Evolutionary conservation across 768 basidiomycete species (phyloP), one percentile per base, ranked within the genome.

Genomic region (Podaxis sp.): DNA sequence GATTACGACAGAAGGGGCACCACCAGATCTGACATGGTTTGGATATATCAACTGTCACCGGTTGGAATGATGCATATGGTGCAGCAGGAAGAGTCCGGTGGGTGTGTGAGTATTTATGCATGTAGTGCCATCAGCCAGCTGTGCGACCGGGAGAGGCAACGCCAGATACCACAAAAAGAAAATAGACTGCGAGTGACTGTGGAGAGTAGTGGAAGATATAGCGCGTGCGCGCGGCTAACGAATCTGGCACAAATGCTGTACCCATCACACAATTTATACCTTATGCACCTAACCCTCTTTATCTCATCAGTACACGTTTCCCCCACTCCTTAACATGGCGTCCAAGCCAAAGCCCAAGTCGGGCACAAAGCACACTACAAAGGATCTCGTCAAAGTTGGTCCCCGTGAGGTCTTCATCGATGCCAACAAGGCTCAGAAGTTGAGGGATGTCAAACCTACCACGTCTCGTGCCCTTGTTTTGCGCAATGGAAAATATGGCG

Each of bases 401-500:
- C 66, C 64, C 24, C 65, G 65, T 30, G 65, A 65, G 28, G 65
- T 67, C 58, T 60, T 57, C 44, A 15, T 53, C 28, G 63, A 67
- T 22, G 59, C 68, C 41, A 36, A 60, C 7, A 51, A 48, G 33
- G 51, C 62, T 8, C 52, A 36, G n/a, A 65, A 67, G 48, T 44
- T 58, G 17, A 22, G 53, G 28, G 66, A 65, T 17, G 75, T 82
- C 60, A 80, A 79, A 66, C 88, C 87, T 0, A 84, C 87, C 1
- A 91, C 91, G 0, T 78, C 83, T n/a, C 85, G 87, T 48, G 91
- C 91, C 28, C 80, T 93, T 58, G 72, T 91, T 60, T 74, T 93
- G 65, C 84, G 91, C 65, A 89, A 91, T 68, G 88, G 87, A 46
- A 92, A 91, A 69, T 75, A 88, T 74, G 91, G 89, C 12, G 80